Conservation (phyloP, 768 basidiomycete species). For the Kwoniella mangroviensis region DNA sequence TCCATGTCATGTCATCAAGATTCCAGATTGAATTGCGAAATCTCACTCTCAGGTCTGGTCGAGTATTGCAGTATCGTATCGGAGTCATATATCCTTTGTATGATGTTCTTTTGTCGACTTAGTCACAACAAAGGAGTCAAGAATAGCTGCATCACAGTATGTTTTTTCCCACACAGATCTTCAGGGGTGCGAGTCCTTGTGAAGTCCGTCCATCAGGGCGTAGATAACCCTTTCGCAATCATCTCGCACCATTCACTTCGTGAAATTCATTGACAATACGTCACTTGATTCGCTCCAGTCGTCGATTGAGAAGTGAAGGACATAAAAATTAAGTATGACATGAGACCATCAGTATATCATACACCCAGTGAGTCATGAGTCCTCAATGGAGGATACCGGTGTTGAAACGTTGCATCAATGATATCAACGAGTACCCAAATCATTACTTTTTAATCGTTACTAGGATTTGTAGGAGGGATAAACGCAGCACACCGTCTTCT, state of each 20-base stretch:
- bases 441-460: conserved; percentile 1
- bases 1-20: too few relatives aligned
- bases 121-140: conserved; percentile 5
- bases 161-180: conserved; percentile 3
- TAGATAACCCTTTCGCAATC: not conserved
- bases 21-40: not conserved
- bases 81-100: not conserved
- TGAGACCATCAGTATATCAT: not conserved
- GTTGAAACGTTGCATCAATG: conserved; percentile 12
- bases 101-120: not conserved
- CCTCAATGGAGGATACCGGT: not conserved
- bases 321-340: not conserved
- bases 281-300: too few relatives aligned
- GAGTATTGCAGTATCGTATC: too few relatives aligned
- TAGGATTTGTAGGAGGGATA: conserved; percentile 1
- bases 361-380: not conserved
- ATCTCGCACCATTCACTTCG: not conserved
- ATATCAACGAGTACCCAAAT: conserved; percentile 10
- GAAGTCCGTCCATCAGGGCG: not conserved
- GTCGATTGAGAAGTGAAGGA: too few relatives aligned
- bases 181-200: not conserved
- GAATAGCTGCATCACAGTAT: too few relatives aligned
- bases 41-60: not conserved
- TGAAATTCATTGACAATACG: too few relatives aligned
- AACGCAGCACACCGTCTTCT: conserved; percentile 53